Evolutionary conservation across 768 basidiomycete genomes (phyloP).

Genomic region (Boletellus emodensis): DNA sequence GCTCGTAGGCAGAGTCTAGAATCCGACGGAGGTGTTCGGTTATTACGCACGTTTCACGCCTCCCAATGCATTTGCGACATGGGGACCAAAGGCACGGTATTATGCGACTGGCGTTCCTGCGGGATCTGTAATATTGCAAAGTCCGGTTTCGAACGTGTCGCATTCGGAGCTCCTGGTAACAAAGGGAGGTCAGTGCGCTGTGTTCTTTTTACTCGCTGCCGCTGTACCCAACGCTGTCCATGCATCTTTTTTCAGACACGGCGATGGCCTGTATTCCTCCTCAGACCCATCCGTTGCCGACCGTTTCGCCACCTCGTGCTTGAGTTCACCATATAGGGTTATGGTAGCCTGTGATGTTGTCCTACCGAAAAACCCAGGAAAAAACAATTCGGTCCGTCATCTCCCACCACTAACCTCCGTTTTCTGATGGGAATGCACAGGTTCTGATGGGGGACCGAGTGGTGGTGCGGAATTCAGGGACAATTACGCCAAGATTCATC

Average conservation of each 20-base stretch:
- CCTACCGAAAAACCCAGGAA: slow-evolving; percentile 32
- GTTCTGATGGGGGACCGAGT: slow-evolving; percentile 46
- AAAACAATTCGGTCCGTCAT: slow-evolving; percentile 26
- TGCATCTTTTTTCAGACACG: slow-evolving; percentile 39
- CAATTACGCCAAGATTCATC: slow-evolving; percentile 54
- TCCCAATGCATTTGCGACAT: slow-evolving; percentile 68
- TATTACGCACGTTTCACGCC: slow-evolving; percentile 59
- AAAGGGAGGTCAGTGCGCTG: slow-evolving; percentile 46
- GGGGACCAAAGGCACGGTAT: slow-evolving; percentile 45
- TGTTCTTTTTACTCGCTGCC: slow-evolving; percentile 1
- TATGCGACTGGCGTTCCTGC: slow-evolving; percentile 60
- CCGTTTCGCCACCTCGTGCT: slow-evolving; percentile 59
- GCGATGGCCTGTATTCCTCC: slow-evolving; percentile 62
- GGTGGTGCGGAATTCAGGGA: slow-evolving; percentile 51
- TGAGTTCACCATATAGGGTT: slow-evolving; percentile 62
- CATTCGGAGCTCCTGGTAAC: slow-evolving; percentile 51
- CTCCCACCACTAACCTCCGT: slow-evolving; percentile 14
- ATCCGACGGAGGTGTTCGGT: slow-evolving; percentile 35
- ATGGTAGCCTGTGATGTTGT: slow-evolving; percentile 57
- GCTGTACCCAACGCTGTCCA: slow-evolving; percentile 1
- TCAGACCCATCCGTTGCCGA: slow-evolving; percentile 57
- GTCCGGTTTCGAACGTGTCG: slow-evolving; percentile 53
- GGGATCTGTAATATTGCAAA: slow-evolving; percentile 60
- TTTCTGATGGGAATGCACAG: slow-evolving; percentile 34
- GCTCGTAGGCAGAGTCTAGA: slow-evolving; percentile 29